Evolutionary conservation across 352 stramenopile genomes (phyloP), one percentile per base, ranked within the genome.

Genomic region (Globisporangium irregulare): DNA sequence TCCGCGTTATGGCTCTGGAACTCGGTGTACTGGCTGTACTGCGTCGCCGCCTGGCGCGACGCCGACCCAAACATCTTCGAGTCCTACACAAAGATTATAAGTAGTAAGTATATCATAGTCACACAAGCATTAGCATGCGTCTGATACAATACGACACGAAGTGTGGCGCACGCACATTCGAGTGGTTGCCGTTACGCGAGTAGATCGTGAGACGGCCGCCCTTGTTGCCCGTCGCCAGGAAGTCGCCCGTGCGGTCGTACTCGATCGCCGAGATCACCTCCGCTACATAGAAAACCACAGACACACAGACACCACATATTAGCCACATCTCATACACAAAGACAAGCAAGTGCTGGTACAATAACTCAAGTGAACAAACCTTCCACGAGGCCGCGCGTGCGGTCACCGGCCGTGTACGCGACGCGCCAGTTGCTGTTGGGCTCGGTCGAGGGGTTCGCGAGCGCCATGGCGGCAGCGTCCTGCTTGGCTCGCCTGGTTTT

Each of bases 1-100:
- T 99, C 96, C n/a, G 92, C 79, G 43, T 97, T 97, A 79, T 99
- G 96, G 74, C 92, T 98, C 79, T 98, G 93, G 69, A 95, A 98
- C 71, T 97, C 97, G n/a, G 91, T 91, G 79, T 97, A 98, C 62
- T 91, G 68, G 7, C 80, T 66, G 62, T 91, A 90, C 63, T 81
- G 77, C 25, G 81, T 67, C 43, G 80, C 71, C 20, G 8, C n/a
- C 27, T 38, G 53, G 36, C 70, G 75, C 12, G 66, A 66, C 25
- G 59, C 65, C 10, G 68, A 67, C 25, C 64, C 69, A 59, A 76
- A 82, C 51, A 74, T 73, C 50, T 20, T 72, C 71, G 68, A 73
- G 25, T 72, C 79, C 25, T 80, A 22, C 3, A 32, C 34, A 32
- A 32, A 32, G 27, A 7, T n/a, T 3, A 32, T 32, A 32, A 32